phyloP scores from a whole-genome alignment of 2,329 filamentous ascomycete genomes.

The Cercospora janseana region DNA sequence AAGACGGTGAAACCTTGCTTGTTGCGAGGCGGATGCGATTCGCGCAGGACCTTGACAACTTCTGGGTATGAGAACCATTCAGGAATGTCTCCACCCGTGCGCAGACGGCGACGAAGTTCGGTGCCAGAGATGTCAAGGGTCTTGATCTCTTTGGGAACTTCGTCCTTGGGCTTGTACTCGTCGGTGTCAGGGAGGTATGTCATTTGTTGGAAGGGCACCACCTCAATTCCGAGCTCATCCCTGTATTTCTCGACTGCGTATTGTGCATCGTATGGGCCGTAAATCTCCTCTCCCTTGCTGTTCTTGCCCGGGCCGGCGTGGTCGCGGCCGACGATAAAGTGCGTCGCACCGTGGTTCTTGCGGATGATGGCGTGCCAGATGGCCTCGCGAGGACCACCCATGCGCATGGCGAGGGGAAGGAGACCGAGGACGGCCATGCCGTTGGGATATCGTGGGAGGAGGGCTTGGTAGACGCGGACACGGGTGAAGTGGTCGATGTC shows the following conservation, averaged over 20 bases:
- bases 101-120: slow-evolving; percentile 87
- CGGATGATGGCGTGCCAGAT: slow-evolving; percentile 99
- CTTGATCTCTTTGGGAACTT: slow-evolving; percentile 78
- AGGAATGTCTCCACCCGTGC: slow-evolving; percentile 89
- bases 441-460: slow-evolving; percentile 95
- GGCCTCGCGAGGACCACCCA: slow-evolving; percentile 96
- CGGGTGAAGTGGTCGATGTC: slow-evolving; percentile 99
- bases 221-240: slow-evolving; percentile 95
- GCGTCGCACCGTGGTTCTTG: slow-evolving; percentile 98
- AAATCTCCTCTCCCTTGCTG: slow-evolving; percentile 94
- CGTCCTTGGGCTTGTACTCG: slow-evolving; percentile 90
- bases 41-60: slow-evolving; percentile 91
- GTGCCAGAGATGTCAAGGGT: slow-evolving; percentile 61
- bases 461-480: slow-evolving; percentile 96
- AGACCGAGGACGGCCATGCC: slow-evolving; percentile 97
- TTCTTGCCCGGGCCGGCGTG: slow-evolving; percentile 98
- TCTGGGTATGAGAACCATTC: slow-evolving; percentile 99
- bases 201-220: slow-evolving; percentile 99
- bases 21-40: slow-evolving; percentile 88
- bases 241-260: slow-evolving; percentile 94
- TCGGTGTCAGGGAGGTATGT: slow-evolving; percentile 97
- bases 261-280: slow-evolving; percentile 97
- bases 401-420: slow-evolving; percentile 94
- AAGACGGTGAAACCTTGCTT: slow-evolving; percentile 98
- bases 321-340: slow-evolving; percentile 99